Evolutionary conservation across 148 eudicot species (phyloP), one percentile per base, ranked within the genome.

Genomic region (Dysphania ambrosioides): DNA sequence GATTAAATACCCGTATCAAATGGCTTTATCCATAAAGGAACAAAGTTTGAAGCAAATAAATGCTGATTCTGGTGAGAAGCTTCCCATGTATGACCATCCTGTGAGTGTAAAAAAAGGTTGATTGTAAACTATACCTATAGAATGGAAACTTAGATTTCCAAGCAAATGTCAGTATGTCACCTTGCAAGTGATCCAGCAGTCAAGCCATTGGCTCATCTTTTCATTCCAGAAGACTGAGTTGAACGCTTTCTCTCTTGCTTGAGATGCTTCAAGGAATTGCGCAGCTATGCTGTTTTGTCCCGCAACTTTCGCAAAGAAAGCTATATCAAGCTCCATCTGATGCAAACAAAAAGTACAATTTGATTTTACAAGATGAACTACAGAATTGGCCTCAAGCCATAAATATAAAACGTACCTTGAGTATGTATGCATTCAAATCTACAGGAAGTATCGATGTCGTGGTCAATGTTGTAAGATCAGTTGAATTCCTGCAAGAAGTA

Each of bases 301-400:
- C 24, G 70, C 51, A 64, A 61, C 86, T 64, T 85, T 79, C 34
- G 97, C 93, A 71, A 94, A 82, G 83, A 70, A 87, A 61, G 86
- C 78, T 73, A 94, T 90, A 80, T 94, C 96, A 59, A 91, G 89
- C 83, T 94, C 97, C 93, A 94, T 88, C 98, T 94, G 86, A 47
- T 36, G 56, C n/a, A 31, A 68, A 15, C 70, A 44, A 16, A 73
- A 8, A 15, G 12, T 66, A 1, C 8, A 70, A 31, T 27, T 59
- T 66, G 7, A 53, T 69, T 19, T 7, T 34, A 65, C 51, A 23
- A 41, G 40, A 59, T 44, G 34, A 55, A 40, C 13, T 23, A 1
- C 34, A 60, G 40, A 10, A 8, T 34, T 30, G n/a, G 58, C 65
- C 51, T 76, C 35, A 66, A 55, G 5, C 3, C 11, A 29, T n/a